Evolutionary conservation across 495 filamentous ascomycete genomes (phyloP).

Genomic region (Daldinia decipiens): DNA sequence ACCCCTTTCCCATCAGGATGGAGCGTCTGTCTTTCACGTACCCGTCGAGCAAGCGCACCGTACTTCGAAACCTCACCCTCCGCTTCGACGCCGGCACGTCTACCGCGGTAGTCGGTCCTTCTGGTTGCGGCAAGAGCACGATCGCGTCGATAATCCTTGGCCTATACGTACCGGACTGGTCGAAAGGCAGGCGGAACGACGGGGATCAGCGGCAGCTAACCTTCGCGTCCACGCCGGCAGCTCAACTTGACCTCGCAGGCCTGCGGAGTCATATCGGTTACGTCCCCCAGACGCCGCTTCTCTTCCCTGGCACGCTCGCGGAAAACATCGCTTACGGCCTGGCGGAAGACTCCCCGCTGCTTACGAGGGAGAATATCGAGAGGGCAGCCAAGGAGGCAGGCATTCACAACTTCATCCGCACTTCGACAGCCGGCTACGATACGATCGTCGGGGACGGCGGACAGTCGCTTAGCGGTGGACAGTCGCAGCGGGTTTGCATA

Average conservation of each 20-base stretch:
- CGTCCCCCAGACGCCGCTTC: constrained; percentile 79
- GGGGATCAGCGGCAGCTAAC: constrained; percentile 55
- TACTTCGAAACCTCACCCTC: constrained; percentile 71
- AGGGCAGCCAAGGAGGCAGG: constrained; percentile 73
- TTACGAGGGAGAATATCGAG: constrained; percentile 54
- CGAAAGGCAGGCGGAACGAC: background rate
- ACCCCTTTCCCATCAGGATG: constrained; percentile 70
- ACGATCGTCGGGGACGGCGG: constrained; percentile 84
- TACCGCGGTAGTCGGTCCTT: constrained; percentile 82
- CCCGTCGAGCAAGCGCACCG: constrained; percentile 62
- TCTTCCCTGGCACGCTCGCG: constrained; percentile 77
- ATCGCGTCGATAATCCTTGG: constrained; percentile 76
- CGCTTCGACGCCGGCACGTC: constrained; percentile 66
- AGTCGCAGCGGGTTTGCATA: constrained; percentile 84
- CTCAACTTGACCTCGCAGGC: constrained; percentile 65
- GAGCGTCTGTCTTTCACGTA: constrained; percentile 73
- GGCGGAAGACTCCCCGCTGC: constrained; percentile 53
- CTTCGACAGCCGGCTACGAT: constrained; percentile 77
- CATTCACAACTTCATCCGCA: constrained; percentile 81
- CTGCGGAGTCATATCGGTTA: constrained; percentile 77
- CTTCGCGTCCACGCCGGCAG: constrained; percentile 65
- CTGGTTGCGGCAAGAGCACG: constrained; percentile 91
- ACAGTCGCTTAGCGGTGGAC: constrained; percentile 79
- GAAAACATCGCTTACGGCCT: constrained; percentile 88
- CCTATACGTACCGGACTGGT: constrained; percentile 47